Base-by-base conservation (phyloP, 371 early-diverging fungal genomes). In the Syncephalastrum monosporum region DNA sequence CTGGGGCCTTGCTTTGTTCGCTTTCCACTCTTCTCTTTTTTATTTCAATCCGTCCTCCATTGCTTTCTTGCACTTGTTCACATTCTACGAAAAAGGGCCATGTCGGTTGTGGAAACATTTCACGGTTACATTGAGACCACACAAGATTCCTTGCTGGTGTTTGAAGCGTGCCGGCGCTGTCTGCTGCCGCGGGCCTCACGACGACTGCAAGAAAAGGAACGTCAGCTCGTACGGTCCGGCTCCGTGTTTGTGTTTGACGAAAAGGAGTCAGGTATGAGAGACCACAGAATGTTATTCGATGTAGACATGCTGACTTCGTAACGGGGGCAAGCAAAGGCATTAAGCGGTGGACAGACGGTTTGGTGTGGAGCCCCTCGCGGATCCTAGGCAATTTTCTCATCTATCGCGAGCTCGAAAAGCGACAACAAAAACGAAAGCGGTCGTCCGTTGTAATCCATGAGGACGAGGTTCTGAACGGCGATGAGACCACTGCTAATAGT, bases 221-320 rank as follows among this genome's bases (percentile, higher is more conserved):
- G 91, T 29, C 71, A 72, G 50, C 76, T 77, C 53, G 84, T 91
- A 56, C 70, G 69, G 42, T 86, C 90, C 4, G 90, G 90, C 7
- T 82, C 90, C 0, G 83, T 89, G 5, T 91, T 87, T 63, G 82
- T 90, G 15, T 90, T 86, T 78, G 87, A 87, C 62, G 90, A 91
- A 66, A 80, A 82, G 52, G 91, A 91, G 63, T 82, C 86, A 38
- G 87, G 91, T 52, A 90, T 51, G 21, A 53, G 16, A 56, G 41
- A 16, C 21, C 1, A 21, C 21, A 21, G 21, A 21, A 21, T 21
- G 21, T 2, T 21, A 21, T 21, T 21, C 21, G 0, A 21, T 21
- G 21, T 21, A 21, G 21, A 21, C 21, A 21, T 21, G 21, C 21
- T 21, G 21, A 21, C 21, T 21, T 21, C 21, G 0, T 21, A 21